Evolutionary conservation across 179 eudicot genomes (phyloP), one percentile per base, ranked within the genome.

Genomic region (Beta macrorhiza): DNA sequence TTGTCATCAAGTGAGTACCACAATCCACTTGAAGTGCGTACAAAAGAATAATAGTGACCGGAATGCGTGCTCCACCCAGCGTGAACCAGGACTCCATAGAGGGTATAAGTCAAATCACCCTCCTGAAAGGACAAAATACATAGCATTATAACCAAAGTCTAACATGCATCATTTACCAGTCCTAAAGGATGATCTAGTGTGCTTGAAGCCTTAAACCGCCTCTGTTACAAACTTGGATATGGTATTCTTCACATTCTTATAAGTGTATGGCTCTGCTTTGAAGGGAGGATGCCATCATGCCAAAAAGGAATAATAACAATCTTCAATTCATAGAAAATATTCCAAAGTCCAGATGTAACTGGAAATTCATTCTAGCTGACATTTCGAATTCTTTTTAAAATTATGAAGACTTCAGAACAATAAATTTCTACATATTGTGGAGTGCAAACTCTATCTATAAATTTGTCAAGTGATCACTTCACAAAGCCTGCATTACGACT

Each of bases 1-100:
- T 88, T 90, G 84, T 97, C 99, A 87, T 94, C 97, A 86, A 97
- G 97, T 57, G 92, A 88, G 86, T 94, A 91, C 99, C 99, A 97
- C 87, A 90, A 84, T 85, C 98, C 98, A 84, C 89, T 93, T 82
- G 98, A 91, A 72, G 99, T 93, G 61, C 98, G 95, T 62, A 97
- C 92, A 88, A 87, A 97, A 88, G 97, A 91, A 85, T 90, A 93
- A 76, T 95, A 94, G 80, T 97, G 99, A 81, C 99, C 99, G 78
- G 97, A 93, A 88, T 87, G 98, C 70, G 98, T 95, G 87, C 92
- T 97, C 93, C 97, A 89, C 82, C 99, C 98, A 79, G 89, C 90
- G 86, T 97, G 99, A 87, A 97, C 99, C 83, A 94, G 87, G 71
- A 97, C 99, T 61, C 99, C 99, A 83, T 97, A 97, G 1, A 94